These are phyloP conservation scores for Poteriospumella lacustris DNA, from an alignment of 108 stramenopile species.

Conservation along the genomic window DNA sequence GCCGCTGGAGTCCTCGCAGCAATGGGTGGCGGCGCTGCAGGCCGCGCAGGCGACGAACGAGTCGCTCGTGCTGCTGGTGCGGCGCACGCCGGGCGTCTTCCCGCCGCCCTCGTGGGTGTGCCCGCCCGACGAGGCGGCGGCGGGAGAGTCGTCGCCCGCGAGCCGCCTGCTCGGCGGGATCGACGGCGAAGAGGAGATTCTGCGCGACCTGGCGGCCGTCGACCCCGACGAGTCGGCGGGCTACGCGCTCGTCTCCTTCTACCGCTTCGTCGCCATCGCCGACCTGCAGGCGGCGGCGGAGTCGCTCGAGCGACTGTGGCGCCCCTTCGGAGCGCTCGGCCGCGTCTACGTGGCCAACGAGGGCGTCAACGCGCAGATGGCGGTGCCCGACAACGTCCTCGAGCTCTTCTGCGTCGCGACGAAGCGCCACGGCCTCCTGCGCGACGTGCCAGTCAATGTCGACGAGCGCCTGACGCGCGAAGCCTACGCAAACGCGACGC, in stretches of 20 bases:
- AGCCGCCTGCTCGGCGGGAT: too few species aligned
- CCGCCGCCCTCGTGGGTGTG: too few species aligned
- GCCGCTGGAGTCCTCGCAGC: too few species aligned
- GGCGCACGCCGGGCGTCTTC: too few species aligned
- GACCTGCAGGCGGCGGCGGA: not conserved
- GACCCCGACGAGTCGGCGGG: not conserved
- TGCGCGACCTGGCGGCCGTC: too few species aligned
- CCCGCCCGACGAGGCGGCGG: too few species aligned
- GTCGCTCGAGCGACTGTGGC: conserved; percentile 54
- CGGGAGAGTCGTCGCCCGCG: too few species aligned
- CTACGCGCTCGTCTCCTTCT: conserved; percentile 45
- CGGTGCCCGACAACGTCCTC: conserved; percentile 57
- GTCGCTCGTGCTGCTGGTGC: too few species aligned
- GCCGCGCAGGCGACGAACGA: too few species aligned
- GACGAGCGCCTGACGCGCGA: conserved; percentile 41
- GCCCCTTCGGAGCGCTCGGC: conserved; percentile 76
- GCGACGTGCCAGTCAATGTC: not conserved
- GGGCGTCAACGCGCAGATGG: conserved; percentile 96
- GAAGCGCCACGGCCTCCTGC: not conserved
- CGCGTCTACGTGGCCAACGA: conserved; percentile 86
- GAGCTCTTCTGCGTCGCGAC: conserved; percentile 19
- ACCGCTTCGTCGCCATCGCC: conserved; percentile 36
- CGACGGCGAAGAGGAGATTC: too few species aligned
- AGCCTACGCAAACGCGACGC: conserved; percentile 50
- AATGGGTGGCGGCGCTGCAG: too few species aligned